phyloP scores from a whole-genome alignment of 495 filamentous ascomycete species.

The Viridothelium virens region DNA sequence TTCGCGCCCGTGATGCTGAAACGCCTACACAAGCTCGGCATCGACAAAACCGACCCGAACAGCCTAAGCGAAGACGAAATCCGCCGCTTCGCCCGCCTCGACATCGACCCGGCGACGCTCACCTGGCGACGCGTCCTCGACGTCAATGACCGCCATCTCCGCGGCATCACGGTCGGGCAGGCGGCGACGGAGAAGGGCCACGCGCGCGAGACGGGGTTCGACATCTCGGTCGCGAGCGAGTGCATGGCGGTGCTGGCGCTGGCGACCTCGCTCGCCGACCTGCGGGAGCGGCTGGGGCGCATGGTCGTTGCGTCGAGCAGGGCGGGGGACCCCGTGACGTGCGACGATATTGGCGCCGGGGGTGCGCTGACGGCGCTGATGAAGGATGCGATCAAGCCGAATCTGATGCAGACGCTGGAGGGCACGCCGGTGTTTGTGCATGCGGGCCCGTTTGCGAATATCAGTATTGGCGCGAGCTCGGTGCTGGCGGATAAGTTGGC shows the following conservation, averaged over 20 bases:
- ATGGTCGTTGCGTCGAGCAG: slow-evolving; percentile 93
- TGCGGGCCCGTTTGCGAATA: slow-evolving; percentile 95
- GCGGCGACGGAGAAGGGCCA: slow-evolving; percentile 85
- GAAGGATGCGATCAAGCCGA: slow-evolving; percentile 98
- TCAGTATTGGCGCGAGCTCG: slow-evolving; percentile 91
- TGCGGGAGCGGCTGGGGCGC: slow-evolving; percentile 86
- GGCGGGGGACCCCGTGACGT: slow-evolving; percentile 84
- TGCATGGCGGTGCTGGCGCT: slow-evolving; percentile 97
- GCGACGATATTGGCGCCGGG: slow-evolving; percentile 87
- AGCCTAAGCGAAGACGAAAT: slow-evolving; percentile 87
- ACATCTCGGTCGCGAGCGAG: slow-evolving; percentile 95
- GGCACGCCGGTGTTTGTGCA: slow-evolving; percentile 97
- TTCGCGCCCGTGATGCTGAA: slow-evolving; percentile 89
- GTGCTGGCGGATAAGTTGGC: slow-evolving; percentile 92
- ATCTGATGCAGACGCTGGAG: slow-evolving; percentile 96
- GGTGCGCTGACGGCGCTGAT: slow-evolving; percentile 90
- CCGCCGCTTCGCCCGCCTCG: slow-evolving; percentile 74
- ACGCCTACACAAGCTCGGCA: slow-evolving; percentile 86
- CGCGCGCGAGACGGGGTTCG: slow-evolving; percentile 79
- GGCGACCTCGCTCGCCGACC: slow-evolving; percentile 76
- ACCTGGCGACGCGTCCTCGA: slow-evolving; percentile 95
- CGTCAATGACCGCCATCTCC: slow-evolving; percentile 91
- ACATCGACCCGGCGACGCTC: slow-evolving; percentile 94
- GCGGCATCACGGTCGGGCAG: slow-evolving; percentile 77
- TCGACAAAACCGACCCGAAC: slow-evolving; percentile 87